Evolutionary conservation across 805 yeast genomes (phyloP), one percentile per base, ranked within the genome.

Genomic region (Cyberlindnera mycetangii): DNA sequence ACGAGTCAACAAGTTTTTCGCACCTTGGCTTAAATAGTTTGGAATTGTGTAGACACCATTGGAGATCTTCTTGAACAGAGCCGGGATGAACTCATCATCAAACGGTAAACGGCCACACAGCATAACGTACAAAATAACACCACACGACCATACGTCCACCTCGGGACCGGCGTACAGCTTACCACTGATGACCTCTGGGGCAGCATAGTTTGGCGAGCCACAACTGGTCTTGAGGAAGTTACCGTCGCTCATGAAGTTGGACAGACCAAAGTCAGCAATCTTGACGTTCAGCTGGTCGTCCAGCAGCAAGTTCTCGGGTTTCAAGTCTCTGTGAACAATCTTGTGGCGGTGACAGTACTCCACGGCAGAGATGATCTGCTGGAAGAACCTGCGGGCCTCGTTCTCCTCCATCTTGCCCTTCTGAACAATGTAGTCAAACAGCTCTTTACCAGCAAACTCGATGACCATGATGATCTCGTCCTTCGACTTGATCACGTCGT

Each of bases 381-480:
- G 98, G 68, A 92, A 92, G 59, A 92, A 92, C 49, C 97, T 71
- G 45, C 97, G 74, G 0, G 95, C 97, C 64, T 90, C 96, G 50
- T 79, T 78, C 66, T 92, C 98, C 32, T 83, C 81, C 96, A 90
- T 85, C 58, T 86, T 82, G 30, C 96, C 97, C 59, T 89, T 78
- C 61, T 90, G 97, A 14, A 90, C 96, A 64, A 90, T 92, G 62
- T 92, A 90, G 59, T 92, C 98, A 60, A 92, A 92, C 58, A 92
- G 75, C 67, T 90, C 98, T 55, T 88, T 88, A n/a, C 96, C 96
- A 1, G 97, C 98, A 61, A 78, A 92, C 67, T 92, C 98, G 59
- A 92, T 89, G 21, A 92, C 98, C 97, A 92, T 92, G 58, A 92
- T 86, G 55, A 92, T 92, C 60, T 92, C 98, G 56, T 92, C 97